A percentile compares a stretch with the other conserved stretches of the same genome.
Conservation (phyloP, 345 rosid species). For the Lepidium africanum region DNA sequence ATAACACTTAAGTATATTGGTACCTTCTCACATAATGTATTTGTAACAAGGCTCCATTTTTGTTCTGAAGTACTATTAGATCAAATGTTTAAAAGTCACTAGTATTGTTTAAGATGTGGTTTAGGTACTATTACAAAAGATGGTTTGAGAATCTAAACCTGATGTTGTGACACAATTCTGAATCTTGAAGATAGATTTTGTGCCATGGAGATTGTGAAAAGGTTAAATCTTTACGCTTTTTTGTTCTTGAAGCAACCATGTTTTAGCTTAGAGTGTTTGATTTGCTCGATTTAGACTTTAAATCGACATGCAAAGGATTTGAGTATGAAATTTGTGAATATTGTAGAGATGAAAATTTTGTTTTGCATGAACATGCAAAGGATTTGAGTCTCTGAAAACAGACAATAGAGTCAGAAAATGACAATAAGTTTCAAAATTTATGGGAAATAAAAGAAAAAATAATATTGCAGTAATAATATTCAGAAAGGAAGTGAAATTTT, state of each 20-base stretch:
- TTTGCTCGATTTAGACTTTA: background rate
- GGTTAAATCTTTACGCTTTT: constrained; percentile 9
- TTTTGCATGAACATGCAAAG: background rate
- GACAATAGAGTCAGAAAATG: background rate
- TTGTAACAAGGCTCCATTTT: constrained; percentile 11
- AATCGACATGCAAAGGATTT: background rate
- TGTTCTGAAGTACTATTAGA: constrained; percentile 14
- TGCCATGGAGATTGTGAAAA: constrained; percentile 4
- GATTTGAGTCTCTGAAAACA: background rate
- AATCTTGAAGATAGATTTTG: background rate
- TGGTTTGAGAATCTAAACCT: background rate
- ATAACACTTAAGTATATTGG: background rate
- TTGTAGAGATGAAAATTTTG: background rate
- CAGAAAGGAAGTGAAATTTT: background rate
- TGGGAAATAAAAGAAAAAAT: background rate
- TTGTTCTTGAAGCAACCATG: background rate
- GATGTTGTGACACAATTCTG: background rate
- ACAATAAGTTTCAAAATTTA: background rate
- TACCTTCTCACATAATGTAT: constrained; percentile 15
- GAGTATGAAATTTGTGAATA: background rate
- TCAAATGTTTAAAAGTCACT: background rate
- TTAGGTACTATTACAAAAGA: background rate
- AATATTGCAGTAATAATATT: background rate
- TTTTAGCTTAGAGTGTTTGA: background rate
- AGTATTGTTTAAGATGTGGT: background rate